phyloP scores from a whole-genome alignment of 1,139 yeast species.

The Geotrichum klebahnii region DNA sequence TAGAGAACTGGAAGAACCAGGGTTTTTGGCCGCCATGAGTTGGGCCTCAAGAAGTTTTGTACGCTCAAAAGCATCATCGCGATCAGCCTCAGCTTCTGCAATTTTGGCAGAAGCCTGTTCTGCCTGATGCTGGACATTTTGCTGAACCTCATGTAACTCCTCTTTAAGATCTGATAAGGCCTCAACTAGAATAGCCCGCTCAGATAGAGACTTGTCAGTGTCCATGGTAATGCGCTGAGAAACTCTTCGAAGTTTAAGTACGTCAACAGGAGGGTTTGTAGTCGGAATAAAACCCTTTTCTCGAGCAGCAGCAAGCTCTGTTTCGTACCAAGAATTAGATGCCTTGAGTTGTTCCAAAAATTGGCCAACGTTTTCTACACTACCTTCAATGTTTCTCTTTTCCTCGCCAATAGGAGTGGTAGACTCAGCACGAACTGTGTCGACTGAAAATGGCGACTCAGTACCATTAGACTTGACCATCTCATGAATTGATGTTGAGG shows the following conservation, averaged over 20 bases:
- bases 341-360: conserved; percentile 34
- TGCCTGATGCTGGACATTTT: conserved; percentile 36
- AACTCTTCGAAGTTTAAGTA: conserved; percentile 33
- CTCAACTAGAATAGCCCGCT: conserved; percentile 33
- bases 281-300: conserved; percentile 33
- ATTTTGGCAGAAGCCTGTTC: conserved; percentile 37
- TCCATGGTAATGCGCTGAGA: conserved; percentile 35
- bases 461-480: conserved; percentile 7
- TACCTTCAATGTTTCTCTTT: no score
- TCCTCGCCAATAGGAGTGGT: not conserved
- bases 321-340: conserved; percentile 38
- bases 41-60: conserved; percentile 16
- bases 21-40: conserved; percentile 11
- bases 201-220: conserved; percentile 29
- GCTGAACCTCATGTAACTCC: conserved; percentile 37
- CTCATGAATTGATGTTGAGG: not conserved
- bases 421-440: conserved; percentile 10
- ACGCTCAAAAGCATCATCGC: conserved; percentile 26
- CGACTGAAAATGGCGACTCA: conserved; percentile 11
- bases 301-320: conserved; percentile 34
- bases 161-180: conserved; percentile 35
- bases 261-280: conserved; percentile 34
- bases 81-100: conserved; percentile 29
- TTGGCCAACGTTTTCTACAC: conserved; percentile 3
- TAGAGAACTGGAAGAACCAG: not conserved